A percentile compares a stretch with the other conserved stretches of the same genome.
These are phyloP conservation scores for Nemania serpens DNA, from an alignment of 2,329 filamentous ascomycete species.

Conservation along the genomic window DNA sequence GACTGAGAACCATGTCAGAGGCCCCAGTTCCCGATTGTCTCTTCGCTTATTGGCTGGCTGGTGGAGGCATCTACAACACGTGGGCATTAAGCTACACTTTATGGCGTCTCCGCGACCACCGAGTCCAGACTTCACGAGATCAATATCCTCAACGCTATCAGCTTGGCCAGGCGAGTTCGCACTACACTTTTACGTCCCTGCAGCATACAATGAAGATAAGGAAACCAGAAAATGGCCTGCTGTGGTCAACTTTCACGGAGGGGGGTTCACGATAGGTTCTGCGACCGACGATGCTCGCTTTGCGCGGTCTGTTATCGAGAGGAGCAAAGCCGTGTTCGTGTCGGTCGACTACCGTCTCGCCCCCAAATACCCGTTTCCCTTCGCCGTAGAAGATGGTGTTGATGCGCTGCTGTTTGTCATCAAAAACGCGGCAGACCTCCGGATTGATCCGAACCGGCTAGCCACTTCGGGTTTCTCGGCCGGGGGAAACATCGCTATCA, in stretches of 20 bases:
- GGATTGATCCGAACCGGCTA: constrained; percentile 60
- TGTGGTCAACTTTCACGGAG: constrained; percentile 70
- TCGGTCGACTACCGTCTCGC: constrained; percentile 72
- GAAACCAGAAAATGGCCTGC: constrained; percentile 50
- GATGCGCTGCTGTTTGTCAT: constrained; percentile 67
- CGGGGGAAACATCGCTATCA: constrained; percentile 60
- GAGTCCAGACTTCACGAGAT: constrained; percentile 61
- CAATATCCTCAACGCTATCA: constrained; percentile 53
- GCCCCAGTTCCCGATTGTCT: constrained; percentile 57
- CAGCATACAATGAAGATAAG: constrained; percentile 41
- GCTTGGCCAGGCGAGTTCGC: constrained; percentile 42
- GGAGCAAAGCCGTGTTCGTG: constrained; percentile 62
- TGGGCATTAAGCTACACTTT: constrained; percentile 71
- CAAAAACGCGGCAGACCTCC: constrained; percentile 59
- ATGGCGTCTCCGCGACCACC: constrained; percentile 65
- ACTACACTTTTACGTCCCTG: constrained; percentile 50
- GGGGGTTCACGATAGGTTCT: constrained; percentile 67
- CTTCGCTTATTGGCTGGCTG: constrained; percentile 66
- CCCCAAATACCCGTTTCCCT: constrained; percentile 67
- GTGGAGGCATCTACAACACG: constrained; percentile 69
- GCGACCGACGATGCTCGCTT: constrained; percentile 68
- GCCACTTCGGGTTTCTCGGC: constrained; percentile 68
- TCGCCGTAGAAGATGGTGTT: constrained; percentile 67
- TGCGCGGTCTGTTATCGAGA: constrained; percentile 56
- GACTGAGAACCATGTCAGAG: constrained; percentile 35